These are phyloP conservation scores for Aspergillus luchuensis DNA, from an alignment of 2,329 filamentous ascomycete species.

Conservation along the genomic window DNA sequence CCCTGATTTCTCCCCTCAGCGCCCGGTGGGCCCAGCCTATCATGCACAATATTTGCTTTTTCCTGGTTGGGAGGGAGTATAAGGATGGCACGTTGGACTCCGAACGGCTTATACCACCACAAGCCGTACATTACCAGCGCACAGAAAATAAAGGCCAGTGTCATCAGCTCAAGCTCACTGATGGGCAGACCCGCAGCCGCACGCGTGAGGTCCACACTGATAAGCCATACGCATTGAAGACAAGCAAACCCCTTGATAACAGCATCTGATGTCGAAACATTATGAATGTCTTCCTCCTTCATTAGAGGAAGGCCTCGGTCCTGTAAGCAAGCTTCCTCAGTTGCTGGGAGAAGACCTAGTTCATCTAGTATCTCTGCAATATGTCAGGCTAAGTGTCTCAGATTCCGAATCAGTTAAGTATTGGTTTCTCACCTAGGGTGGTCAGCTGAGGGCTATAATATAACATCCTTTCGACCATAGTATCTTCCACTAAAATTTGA, in stretches of 20 bases:
- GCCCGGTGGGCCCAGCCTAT: too few species aligned
- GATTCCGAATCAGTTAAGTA: too few species aligned
- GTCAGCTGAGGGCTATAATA: too few species aligned
- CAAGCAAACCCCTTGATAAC: constrained; percentile 1
- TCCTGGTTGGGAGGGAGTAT: neutral
- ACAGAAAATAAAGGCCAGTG: neutral
- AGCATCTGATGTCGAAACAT: neutral
- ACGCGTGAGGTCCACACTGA: neutral
- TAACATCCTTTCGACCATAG: too few species aligned
- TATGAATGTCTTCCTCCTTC: neutral
- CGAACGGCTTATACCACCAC: constrained; percentile 8
- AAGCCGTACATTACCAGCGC: constrained; percentile 5
- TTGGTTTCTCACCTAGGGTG: too few species aligned
- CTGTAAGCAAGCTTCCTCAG: neutral
- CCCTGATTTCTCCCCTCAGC: too few species aligned
- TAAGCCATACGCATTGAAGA: constrained; percentile 1
- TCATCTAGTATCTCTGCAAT: neutral
- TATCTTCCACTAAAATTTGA: too few species aligned
- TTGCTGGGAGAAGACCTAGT: neutral
- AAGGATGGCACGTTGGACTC: neutral
- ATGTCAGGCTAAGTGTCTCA: neutral
- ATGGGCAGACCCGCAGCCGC: neutral
- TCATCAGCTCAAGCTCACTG: constrained; percentile 1
- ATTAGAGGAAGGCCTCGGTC: neutral
- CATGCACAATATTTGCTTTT: neutral